A percentile compares a stretch with the other conserved stretches of the same genome.
Evolutionary conservation across 2,329 filamentous ascomycete genomes (phyloP).

Genomic region (Cladobotryum mycophilum): DNA sequence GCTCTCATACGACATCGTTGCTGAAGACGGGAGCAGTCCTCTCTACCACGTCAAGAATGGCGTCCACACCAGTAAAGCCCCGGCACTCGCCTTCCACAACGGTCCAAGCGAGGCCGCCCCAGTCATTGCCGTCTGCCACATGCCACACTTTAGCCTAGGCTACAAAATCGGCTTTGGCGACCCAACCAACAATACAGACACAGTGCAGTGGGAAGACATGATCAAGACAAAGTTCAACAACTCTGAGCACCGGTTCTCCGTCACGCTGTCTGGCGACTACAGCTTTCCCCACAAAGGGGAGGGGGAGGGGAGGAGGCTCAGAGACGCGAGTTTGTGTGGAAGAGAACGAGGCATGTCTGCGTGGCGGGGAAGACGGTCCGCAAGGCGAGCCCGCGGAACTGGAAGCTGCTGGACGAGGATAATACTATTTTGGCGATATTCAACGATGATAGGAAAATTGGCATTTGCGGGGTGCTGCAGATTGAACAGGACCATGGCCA

Average conservation of each 20-base stretch:
- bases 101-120: slow-evolving; percentile 6
- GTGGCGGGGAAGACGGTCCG: slow-evolving; percentile 6
- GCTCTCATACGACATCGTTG: slow-evolving; percentile 3
- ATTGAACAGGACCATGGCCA: slow-evolving; percentile 12
- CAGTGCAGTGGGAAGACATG: slow-evolving; percentile 17
- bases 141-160: slow-evolving; percentile 12
- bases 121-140: slow-evolving; percentile 13
- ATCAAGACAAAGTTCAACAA: slow-evolving; percentile 5
- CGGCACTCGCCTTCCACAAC: slow-evolving; percentile 14
- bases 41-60: slow-evolving; percentile 10
- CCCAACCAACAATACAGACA: slow-evolving; percentile 2
- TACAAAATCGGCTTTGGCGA: slow-evolving; percentile 17
- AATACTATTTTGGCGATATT: slow-evolving; percentile 14
- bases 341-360: slow-evolving; percentile 11
- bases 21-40: slow-evolving; percentile 1
- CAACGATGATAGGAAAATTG: slow-evolving; percentile 4
- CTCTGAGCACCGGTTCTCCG: slow-evolving; percentile 8
- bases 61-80: not conserved
- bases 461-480: slow-evolving; percentile 12
- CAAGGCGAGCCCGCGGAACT: slow-evolving; percentile 5
- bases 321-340: slow-evolving; percentile 12
- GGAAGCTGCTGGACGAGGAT: slow-evolving; percentile 13
- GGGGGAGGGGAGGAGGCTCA: slow-evolving; percentile 5
- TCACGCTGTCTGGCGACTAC: slow-evolving; percentile 1
- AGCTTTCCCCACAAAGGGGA: slow-evolving; percentile 1